Evolutionary conservation across 2,329 filamentous ascomycete genomes (phyloP), one percentile per base, ranked within the genome.

Genomic region (Beauveria brongniartii): DNA sequence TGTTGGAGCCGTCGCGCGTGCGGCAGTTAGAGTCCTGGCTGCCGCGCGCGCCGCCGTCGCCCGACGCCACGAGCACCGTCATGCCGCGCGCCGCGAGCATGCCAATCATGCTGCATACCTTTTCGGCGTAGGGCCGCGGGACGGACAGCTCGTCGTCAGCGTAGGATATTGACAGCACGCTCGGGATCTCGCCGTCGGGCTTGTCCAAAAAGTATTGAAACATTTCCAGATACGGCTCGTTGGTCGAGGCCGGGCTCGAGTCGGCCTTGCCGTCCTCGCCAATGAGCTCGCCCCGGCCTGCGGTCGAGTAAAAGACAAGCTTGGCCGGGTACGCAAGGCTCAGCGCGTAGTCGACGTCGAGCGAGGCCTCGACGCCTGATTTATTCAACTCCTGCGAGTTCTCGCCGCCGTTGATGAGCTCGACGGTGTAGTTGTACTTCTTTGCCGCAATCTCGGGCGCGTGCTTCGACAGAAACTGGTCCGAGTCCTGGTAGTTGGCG

Each of bases 151-250:
- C 83, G 64, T 84, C 79, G 65, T 85, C 82, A 16, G 78, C 80
- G 67, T 85, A 86, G 16, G 81, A 83, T 22, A 83, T 78, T 52
- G 80, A 80, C 14, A 86, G 74, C 2, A 85, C 79, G 56, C 82
- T 81, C 1, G 84, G 83, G 14, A 84, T 67, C 22, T 77, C 69
- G 16, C 72, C 68, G 52, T 80, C 76, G 1, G 72, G 68, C 62
- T 76, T 73, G 24, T 65, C 69, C 1, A 85, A 72, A 8, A 86
- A 70, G 62, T 79, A 76, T 59, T 82, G 73, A 16, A 85, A 71
- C 64, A 82, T 80, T 43, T 80, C 77, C 5, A 85, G 70, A 64
- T 82, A 86, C 0, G 83, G 83, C 69, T 86, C 83, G 67, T 86
- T 85, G 63, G 76, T 69, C 55, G 69, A 68, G 4, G 67, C 64